These are phyloP conservation scores for Oidium heveae DNA, from an alignment of 2,329 filamentous ascomycete species.

Conservation along the genomic window DNA sequence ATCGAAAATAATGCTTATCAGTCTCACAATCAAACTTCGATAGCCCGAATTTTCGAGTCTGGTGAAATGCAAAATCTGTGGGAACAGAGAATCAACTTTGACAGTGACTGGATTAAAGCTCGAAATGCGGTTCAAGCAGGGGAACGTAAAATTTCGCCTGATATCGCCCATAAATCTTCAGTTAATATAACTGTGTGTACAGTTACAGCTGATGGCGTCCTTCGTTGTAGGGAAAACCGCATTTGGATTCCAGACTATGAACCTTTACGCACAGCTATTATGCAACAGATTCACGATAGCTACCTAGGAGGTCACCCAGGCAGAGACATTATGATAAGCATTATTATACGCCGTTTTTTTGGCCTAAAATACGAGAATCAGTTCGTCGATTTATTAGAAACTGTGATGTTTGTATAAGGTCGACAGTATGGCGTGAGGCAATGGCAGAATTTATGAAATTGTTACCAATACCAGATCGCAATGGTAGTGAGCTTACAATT, in stretches of 20 bases:
- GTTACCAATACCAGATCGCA: background rate
- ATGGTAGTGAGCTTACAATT: background rate
- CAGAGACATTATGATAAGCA: background rate
- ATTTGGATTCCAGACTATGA: background rate
- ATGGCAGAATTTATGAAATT: background rate
- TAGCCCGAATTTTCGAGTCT: background rate
- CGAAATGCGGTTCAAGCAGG: background rate
- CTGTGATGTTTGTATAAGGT: background rate
- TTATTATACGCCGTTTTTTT: background rate
- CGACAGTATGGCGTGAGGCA: background rate
- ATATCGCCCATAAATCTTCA: background rate
- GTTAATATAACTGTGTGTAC: background rate
- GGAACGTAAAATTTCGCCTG: background rate
- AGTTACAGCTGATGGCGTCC: background rate
- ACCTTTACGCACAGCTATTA: background rate
- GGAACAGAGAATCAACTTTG: background rate
- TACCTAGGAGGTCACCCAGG: background rate
- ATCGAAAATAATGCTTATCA: too few relatives aligned
- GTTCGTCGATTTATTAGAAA: background rate
- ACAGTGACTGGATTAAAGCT: background rate
- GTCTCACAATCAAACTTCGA: too few relatives aligned
- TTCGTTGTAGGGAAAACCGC: background rate
- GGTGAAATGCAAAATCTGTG: background rate
- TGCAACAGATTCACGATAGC: background rate
- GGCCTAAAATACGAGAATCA: background rate